Percentiles rank a stretch among this genome's conserved stretches.
phyloP scores from a whole-genome alignment of 2,329 filamentous ascomycete species.

The Colletotrichum cuscutae region DNA sequence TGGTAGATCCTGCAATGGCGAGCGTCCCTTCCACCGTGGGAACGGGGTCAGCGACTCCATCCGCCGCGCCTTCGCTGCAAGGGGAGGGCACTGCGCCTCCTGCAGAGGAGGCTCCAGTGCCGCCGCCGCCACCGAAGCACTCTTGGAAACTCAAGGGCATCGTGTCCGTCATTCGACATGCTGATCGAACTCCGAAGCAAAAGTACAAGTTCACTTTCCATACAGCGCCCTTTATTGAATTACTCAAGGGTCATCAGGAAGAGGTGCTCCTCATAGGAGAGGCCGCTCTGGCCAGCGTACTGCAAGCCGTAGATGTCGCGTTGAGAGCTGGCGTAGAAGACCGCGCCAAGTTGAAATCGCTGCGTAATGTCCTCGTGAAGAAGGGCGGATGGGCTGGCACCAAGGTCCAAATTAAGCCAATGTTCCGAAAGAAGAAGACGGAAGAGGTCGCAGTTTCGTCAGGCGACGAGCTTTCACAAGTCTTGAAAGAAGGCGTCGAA shows the following conservation, averaged over 20 bases:
- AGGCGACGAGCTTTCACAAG: conserved; percentile 45
- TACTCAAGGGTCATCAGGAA: conserved; percentile 94
- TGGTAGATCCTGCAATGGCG: conserved; percentile 25
- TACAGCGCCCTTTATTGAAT: conserved; percentile 92
- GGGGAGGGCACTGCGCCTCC: conserved; percentile 42
- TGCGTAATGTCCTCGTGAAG: conserved; percentile 88
- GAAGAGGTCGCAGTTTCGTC: conserved; percentile 57
- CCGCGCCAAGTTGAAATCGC: conserved; percentile 81
- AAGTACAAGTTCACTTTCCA: conserved; percentile 99
- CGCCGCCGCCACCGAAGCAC: conserved; percentile 83
- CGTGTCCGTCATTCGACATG: conserved; percentile 95
- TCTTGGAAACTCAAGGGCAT: conserved; percentile 99
- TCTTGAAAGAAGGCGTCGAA: conserved; percentile 45
- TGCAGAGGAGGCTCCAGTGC: conserved; percentile 60
- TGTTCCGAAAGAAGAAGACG: conserved; percentile 91
- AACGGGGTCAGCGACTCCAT: conserved; percentile 49
- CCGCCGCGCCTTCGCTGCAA: conserved; percentile 50
- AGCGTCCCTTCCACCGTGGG: conserved; percentile 51
- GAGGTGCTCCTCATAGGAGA: conserved; percentile 95
- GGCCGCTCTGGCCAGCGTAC: conserved; percentile 86
- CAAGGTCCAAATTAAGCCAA: conserved; percentile 98
- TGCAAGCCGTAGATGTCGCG: conserved; percentile 86
- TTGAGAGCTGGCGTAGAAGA: conserved; percentile 86
- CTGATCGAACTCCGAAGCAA: conserved; percentile 96
- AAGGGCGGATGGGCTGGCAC: conserved; percentile 96